Evolutionary conservation across 2,329 filamentous ascomycete species (phyloP).

Genomic region (Colletotrichum echinochloae): DNA sequence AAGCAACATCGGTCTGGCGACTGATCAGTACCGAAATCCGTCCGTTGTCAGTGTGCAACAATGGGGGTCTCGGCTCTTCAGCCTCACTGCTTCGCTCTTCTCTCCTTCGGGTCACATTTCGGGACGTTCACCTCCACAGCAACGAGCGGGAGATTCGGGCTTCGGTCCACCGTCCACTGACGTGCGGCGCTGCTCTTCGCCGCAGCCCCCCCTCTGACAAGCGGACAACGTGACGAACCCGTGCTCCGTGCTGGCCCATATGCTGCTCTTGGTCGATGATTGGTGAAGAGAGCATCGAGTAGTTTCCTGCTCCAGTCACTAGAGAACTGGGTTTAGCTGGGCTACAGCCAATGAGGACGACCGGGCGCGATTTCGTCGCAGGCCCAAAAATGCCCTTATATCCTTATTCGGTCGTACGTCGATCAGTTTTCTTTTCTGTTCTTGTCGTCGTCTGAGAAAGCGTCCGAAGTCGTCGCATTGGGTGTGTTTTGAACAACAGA

Average conservation of each 20-base stretch:
- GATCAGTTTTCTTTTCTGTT: conserved; percentile 8
- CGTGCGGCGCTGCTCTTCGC: conserved; percentile 26
- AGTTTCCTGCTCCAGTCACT: conserved; percentile 30
- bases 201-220: conserved; percentile 34
- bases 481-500: conserved; percentile 4
- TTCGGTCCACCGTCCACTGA: conserved; percentile 18
- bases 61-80: conserved; percentile 14
- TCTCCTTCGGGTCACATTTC: conserved; percentile 18
- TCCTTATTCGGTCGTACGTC: conserved; percentile 32
- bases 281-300: conserved; percentile 39
- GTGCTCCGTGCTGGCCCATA: conserved; percentile 40
- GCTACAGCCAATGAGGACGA: conserved; percentile 34
- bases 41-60: background rate
- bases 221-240: conserved; percentile 41
- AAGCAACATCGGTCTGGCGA: background rate
- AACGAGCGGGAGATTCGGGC: conserved; percentile 13
- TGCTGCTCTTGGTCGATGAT: conserved; percentile 36
- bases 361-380: conserved; percentile 10
- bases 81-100: conserved; percentile 28
- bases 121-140: conserved; percentile 14
- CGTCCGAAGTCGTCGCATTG: background rate
- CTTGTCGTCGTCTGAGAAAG: background rate
- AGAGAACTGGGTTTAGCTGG: conserved; percentile 18
- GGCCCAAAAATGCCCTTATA: conserved; percentile 33
- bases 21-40: background rate